Evolutionary conservation across 1,139 yeast species (phyloP).

Genomic region (Yamadazyma blattariae): DNA sequence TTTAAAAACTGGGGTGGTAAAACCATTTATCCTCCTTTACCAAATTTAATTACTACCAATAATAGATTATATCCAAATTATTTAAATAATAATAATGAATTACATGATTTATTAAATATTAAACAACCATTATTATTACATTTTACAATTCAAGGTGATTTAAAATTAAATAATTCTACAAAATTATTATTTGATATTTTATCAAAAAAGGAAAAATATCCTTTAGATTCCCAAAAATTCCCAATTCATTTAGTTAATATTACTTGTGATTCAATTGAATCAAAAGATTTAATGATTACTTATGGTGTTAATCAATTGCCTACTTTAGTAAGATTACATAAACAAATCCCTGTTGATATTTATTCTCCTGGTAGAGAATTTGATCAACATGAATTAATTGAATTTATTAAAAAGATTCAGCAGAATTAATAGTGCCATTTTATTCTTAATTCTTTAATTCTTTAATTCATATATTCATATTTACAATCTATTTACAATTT

Average conservation of each 20-base stretch:
- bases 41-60: constrained; percentile 35
- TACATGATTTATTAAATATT: constrained; percentile 52
- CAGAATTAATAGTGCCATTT: constrained; percentile 1
- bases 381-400: constrained; percentile 46
- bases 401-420: constrained; percentile 44
- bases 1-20: constrained; percentile 11
- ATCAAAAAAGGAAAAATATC: constrained; percentile 49
- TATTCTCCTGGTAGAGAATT: constrained; percentile 33
- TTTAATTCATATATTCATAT: background rate
- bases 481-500: constrained; percentile 2
- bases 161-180: constrained; percentile 60
- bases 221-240: constrained; percentile 22
- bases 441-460: background rate
- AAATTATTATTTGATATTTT: constrained; percentile 57
- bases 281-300: constrained; percentile 54
- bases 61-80: constrained; percentile 41
- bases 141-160: constrained; percentile 69
- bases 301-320: constrained; percentile 62
- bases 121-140: constrained; percentile 66
- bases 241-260: constrained; percentile 65
- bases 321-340: constrained; percentile 61
- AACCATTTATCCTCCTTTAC: constrained; percentile 38
- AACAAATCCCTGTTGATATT: constrained; percentile 59
- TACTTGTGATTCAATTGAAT: constrained; percentile 64
- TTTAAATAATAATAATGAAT: constrained; percentile 49